Evolutionary conservation across 2,329 filamentous ascomycete genomes (phyloP).

Genomic region (Scolecobasidium constrictum): DNA sequence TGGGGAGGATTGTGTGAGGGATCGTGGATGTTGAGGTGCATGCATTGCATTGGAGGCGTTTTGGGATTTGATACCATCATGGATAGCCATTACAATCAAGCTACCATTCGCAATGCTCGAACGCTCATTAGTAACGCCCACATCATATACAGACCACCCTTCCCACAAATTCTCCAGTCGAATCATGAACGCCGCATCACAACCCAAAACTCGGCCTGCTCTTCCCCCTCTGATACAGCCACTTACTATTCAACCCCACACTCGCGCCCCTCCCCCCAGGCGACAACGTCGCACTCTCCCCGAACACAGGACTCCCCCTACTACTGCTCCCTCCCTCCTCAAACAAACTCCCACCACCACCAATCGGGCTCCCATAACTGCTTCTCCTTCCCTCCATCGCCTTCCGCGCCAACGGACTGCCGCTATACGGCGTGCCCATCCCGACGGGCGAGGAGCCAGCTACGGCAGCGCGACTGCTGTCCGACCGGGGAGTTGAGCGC

Average conservation of each 20-base stretch:
- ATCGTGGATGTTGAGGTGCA: background rate
- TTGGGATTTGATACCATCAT: background rate
- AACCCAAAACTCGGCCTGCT: conserved; percentile 3
- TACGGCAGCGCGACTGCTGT: conserved; percentile 35
- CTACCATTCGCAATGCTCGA: no score
- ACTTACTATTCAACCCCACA: conserved; percentile 80
- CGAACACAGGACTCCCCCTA: conserved; percentile 13
- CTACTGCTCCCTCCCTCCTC: conserved; percentile 28
- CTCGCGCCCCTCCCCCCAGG: conserved; percentile 49
- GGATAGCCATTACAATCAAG: background rate
- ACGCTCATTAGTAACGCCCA: no score
- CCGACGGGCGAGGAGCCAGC: conserved; percentile 2
- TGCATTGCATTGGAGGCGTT: background rate
- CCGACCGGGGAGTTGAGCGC: conserved; percentile 57
- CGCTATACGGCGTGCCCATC: conserved; percentile 4
- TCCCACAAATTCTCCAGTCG: no score
- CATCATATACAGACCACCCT: no score
- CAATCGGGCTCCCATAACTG: conserved; percentile 22
- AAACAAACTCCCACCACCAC: conserved; percentile 21
- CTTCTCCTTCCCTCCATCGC: conserved; percentile 6
- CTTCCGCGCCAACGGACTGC: conserved; percentile 8
- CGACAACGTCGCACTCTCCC: background rate
- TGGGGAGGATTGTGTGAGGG: background rate
- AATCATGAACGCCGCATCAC: no score
- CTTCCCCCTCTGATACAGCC: conserved; percentile 61